Conservation (phyloP, 2,329 filamentous ascomycete genomes). For the Penicillium sp. region DNA sequence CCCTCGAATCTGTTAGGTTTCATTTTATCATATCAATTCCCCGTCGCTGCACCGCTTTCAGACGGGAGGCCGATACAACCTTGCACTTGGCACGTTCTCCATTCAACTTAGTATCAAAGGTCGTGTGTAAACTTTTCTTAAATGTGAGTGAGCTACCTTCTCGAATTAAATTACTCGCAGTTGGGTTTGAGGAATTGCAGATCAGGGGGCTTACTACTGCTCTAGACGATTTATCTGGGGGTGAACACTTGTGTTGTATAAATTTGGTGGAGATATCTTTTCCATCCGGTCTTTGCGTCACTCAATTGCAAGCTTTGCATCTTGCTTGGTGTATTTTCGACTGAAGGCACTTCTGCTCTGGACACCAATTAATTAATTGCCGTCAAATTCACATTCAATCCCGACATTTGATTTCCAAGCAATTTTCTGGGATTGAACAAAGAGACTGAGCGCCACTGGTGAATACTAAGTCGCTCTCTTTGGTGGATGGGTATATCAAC, state of each 20-base stretch:
- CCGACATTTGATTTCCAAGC: not conserved
- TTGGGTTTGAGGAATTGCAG: not conserved
- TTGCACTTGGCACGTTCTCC: conserved; percentile 2
- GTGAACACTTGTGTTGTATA: not conserved
- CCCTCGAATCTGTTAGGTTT: conserved; percentile 3
- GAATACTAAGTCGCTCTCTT: not conserved
- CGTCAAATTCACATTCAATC: not conserved
- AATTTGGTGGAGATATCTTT: not conserved
- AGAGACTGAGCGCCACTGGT: not conserved
- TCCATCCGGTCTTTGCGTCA: not conserved
- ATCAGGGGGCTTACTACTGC: not conserved
- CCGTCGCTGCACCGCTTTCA: conserved; percentile 4
- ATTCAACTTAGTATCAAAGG: not conserved
- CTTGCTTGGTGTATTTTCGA: not conserved
- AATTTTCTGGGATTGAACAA: not conserved
- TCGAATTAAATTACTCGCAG: not conserved
- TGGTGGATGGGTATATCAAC: not conserved
- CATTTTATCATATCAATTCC: not conserved
- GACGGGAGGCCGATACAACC: conserved; percentile 4
- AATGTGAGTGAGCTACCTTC: not conserved
- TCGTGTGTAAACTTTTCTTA: not conserved
- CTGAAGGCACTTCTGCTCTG: not conserved
- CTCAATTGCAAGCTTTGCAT: not conserved
- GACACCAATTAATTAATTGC: not conserved
- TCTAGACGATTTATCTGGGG: not conserved